Evolutionary conservation across 1,284 basidiomycete species (phyloP).

Genomic region (Ganoderma lingzhi): DNA sequence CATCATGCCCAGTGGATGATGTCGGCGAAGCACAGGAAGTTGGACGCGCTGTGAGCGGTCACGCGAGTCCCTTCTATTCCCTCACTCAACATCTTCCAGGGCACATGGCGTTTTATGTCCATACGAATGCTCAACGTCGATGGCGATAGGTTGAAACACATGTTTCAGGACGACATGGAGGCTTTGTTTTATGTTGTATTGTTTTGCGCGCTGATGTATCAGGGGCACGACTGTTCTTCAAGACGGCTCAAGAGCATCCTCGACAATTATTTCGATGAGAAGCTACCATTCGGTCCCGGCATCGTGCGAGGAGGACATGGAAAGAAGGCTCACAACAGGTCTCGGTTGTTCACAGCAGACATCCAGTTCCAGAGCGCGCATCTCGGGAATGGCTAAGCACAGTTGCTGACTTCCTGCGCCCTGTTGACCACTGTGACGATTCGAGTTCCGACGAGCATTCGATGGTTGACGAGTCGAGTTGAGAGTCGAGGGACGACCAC

Average conservation of each 20-base stretch:
- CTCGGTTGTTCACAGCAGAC: neutral
- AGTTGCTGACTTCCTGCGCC: slow-evolving; percentile 1
- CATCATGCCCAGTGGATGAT: slow-evolving; percentile 12
- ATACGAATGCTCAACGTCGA: neutral
- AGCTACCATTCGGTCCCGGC: neutral
- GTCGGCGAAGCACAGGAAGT: slow-evolving; percentile 1
- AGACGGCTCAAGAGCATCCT: neutral
- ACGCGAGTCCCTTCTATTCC: neutral
- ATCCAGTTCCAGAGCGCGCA: neutral
- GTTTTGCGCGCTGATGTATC: slow-evolving; percentile 6
- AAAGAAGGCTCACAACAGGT: neutral
- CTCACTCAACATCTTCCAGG: neutral
- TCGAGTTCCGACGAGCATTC: neutral
- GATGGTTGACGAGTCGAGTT: neutral
- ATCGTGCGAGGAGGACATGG: neutral
- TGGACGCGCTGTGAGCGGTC: slow-evolving; percentile 9
- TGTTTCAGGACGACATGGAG: slow-evolving; percentile 19
- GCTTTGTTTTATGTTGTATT: slow-evolving; percentile 19
- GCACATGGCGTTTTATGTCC: slow-evolving; percentile 18
- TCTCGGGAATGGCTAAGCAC: slow-evolving; percentile 11
- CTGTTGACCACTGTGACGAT: neutral
- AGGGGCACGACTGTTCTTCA: neutral
- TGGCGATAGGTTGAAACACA: neutral
- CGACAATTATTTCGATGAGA: slow-evolving; percentile 3
- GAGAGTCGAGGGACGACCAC: neutral